Percentiles rank a stretch among this genome's conserved stretches.
Conservation (phyloP, 2,329 filamentous ascomycete species). For the Xenosphaeropsis pyriputrescens region DNA sequence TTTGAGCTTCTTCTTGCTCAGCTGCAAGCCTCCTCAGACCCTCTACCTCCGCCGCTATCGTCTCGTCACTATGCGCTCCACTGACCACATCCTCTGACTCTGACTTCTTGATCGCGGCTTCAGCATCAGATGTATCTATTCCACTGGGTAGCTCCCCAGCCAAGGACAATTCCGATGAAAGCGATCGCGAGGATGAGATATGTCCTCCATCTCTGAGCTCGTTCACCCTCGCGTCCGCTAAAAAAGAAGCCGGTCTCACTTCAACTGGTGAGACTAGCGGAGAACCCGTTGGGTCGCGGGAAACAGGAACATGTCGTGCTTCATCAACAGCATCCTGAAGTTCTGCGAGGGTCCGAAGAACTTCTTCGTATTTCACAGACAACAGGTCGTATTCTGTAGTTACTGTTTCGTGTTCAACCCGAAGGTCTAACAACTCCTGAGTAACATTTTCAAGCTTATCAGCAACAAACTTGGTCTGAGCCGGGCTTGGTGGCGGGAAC, state of each 20-base stretch:
- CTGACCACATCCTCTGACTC: conserved; percentile 10
- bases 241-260: conserved; percentile 64
- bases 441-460: conserved; percentile 88
- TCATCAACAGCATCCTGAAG: conserved; percentile 79
- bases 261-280: conserved; percentile 28
- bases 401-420: conserved; percentile 78
- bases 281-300: conserved; percentile 41
- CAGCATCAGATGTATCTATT: conserved; percentile 45
- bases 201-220: conserved; percentile 53
- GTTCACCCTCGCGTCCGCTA: conserved; percentile 61
- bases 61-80: conserved; percentile 24
- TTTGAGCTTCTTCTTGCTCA: conserved; percentile 66
- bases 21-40: conserved; percentile 53
- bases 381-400: conserved; percentile 70
- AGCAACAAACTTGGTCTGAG: conserved; percentile 72
- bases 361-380: conserved; percentile 80
- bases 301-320: conserved; percentile 40
- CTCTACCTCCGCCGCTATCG: conserved; percentile 51
- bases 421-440: conserved; percentile 80
- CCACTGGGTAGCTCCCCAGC: conserved; percentile 62
- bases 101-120: conserved; percentile 27
- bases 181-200: conserved; percentile 72
- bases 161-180: conserved; percentile 88
- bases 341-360: conserved; percentile 66
- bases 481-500: conserved; percentile 44